Evolutionary conservation across 1,284 basidiomycete species (phyloP).

Genomic region (Marasmius oreades): DNA sequence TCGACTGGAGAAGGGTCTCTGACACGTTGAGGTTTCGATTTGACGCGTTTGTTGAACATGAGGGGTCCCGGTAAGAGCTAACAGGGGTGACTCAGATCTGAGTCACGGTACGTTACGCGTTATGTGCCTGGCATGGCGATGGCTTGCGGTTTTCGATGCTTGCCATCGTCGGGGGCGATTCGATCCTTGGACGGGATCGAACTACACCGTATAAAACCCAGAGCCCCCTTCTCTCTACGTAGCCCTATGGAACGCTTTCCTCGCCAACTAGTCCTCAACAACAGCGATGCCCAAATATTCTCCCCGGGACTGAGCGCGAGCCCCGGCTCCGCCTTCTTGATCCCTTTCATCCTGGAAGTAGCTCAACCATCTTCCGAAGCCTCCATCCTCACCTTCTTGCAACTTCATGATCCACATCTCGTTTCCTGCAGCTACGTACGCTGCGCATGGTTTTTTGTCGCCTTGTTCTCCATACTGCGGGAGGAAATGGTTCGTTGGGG

Average conservation of each 20-base stretch:
- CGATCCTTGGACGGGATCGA: too few relatives aligned
- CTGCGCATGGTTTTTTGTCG: slow-evolving; percentile 1
- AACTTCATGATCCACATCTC: not conserved
- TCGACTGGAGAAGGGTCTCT: slow-evolving; percentile 35
- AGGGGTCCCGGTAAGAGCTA: not conserved
- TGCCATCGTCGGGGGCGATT: not conserved
- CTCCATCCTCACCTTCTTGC: not conserved
- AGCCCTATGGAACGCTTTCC: not conserved
- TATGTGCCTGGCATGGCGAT: too few relatives aligned
- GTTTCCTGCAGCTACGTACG: not conserved
- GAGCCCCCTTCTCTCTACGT: too few relatives aligned
- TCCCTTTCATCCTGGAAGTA: not conserved
- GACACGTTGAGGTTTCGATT: slow-evolving; percentile 50
- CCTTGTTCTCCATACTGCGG: not conserved
- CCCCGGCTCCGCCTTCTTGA: not conserved
- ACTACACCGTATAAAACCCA: too few relatives aligned
- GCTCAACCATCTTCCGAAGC: not conserved
- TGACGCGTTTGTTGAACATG: slow-evolving; percentile 45
- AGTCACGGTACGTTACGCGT: too few relatives aligned
- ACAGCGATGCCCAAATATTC: not conserved
- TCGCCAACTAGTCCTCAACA: not conserved
- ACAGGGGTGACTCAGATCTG: not conserved
- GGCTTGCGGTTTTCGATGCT: too few relatives aligned
- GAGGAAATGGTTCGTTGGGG: not conserved
- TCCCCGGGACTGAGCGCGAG: not conserved